Evolutionary conservation across 805 yeast species (phyloP).

Genomic region (Wickerhamomyces kurtzmanii): DNA sequence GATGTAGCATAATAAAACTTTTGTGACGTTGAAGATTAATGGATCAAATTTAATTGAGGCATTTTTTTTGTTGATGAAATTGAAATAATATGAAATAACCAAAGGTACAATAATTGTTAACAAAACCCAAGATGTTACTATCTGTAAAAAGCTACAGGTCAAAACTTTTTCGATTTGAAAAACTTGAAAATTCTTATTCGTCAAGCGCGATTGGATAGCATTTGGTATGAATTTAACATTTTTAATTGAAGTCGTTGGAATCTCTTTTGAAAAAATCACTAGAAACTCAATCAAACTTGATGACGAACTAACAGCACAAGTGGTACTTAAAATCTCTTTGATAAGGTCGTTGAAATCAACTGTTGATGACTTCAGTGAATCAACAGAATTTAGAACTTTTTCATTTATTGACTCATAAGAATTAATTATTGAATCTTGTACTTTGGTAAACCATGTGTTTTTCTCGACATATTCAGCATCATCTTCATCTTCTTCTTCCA

Average conservation of each 20-base stretch:
- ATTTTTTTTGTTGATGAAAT: constrained; percentile 16
- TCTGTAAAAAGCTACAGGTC: constrained; percentile 10
- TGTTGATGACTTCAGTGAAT: constrained; percentile 3
- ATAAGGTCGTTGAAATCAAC: constrained; percentile 6
- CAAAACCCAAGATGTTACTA: constrained; percentile 15
- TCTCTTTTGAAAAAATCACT: constrained; percentile 7
- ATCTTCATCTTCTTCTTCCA: constrained; percentile 10
- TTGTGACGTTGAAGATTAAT: constrained; percentile 37
- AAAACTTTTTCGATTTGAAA: constrained; percentile 11
- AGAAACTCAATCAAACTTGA: constrained; percentile 10
- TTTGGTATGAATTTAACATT: constrained; percentile 9
- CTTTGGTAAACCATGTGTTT: constrained; percentile 7
- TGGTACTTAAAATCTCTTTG: constrained; percentile 15
- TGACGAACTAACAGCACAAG: constrained; percentile 15
- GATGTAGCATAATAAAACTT: constrained; percentile 31
- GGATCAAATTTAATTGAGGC: constrained; percentile 40
- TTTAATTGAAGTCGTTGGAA: constrained; percentile 10
- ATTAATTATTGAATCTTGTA: constrained; percentile 12
- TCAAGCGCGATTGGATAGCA: constrained; percentile 10
- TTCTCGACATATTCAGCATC: constrained; percentile 7
- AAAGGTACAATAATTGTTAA: constrained; percentile 13
- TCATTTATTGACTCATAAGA: constrained; percentile 13
- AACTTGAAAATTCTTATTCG: constrained; percentile 7
- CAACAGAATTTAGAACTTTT: constrained; percentile 9
- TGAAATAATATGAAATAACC: constrained; percentile 18